Conservation (phyloP, 257 asterid species). For the Fraxinus quadrangulata region DNA sequence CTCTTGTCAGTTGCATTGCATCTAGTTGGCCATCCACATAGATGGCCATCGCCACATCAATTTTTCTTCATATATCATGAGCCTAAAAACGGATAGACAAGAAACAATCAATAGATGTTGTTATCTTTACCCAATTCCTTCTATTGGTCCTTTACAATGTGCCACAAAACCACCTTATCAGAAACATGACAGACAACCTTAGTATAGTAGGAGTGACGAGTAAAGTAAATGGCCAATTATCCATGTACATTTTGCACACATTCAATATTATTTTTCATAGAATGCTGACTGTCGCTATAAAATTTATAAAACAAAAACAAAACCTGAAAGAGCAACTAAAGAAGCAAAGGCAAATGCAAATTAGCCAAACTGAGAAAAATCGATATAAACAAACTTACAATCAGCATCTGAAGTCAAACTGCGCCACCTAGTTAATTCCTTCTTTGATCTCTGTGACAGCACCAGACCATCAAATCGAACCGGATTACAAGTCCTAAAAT, state of each 20-base stretch:
- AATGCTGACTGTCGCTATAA: not conserved
- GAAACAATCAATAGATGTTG: slow-evolving; percentile 20
- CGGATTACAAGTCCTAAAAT: slow-evolving; percentile 29
- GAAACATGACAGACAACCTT: not conserved
- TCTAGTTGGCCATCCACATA: not conserved
- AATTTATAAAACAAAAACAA: not conserved
- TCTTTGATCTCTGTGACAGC: slow-evolving; percentile 40
- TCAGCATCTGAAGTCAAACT: slow-evolving; percentile 44
- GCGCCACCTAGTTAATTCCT: slow-evolving; percentile 37
- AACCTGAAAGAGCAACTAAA: not conserved
- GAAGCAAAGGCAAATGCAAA: slow-evolving; percentile 13
- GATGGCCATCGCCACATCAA: not conserved
- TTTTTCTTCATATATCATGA: not conserved
- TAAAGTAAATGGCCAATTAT: slow-evolving; percentile 2
- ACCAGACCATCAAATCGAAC: slow-evolving; percentile 44
- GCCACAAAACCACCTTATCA: slow-evolving; percentile 2
- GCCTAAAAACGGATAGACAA: slow-evolving; percentile 13
- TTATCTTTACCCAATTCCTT: slow-evolving; percentile 1
- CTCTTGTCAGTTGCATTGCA: not conserved
- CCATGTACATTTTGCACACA: not conserved
- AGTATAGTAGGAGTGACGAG: not conserved
- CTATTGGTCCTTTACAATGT: slow-evolving; percentile 3
- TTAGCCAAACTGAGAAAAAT: not conserved
- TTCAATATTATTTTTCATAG: not conserved
- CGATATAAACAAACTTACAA: slow-evolving; percentile 39